Base-by-base conservation (phyloP, 768 basidiomycete genomes). In the Leccinum obscurum region DNA sequence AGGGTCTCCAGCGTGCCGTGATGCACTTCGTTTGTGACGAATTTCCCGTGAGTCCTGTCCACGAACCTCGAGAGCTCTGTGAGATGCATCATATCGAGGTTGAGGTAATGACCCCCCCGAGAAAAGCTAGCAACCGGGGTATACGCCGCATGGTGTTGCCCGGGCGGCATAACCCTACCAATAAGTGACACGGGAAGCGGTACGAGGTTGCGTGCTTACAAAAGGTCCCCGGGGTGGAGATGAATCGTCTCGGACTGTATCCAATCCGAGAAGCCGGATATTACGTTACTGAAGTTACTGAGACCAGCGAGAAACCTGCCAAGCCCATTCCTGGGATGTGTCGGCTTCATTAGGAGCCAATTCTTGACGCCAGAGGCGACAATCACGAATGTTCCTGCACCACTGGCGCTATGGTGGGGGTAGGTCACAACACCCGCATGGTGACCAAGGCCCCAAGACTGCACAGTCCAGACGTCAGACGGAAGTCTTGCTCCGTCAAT, bases 61-160 rank as follows among this genome's bases (percentile, higher is more conserved):
- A 54, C 10, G 6, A 10, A 54, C 44, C 52, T 44, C 3, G 57
- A 58, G 1, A 46, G 14, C 22, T 58, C 52, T 8, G 52, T 58
- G 15, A 55, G 46, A 4, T 55, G 59, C 50, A 60, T 60, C 2
- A 39, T 52, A 8, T 60, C 39, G 14, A 60, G 49, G 50, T 37
- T 51, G 20, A 60, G 62, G 26, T 57, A 66, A 17, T 62, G 61
- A 0, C 65, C 61, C 0, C 65, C 61, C 0, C 30, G 46, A 4
- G 34, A 56, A 13, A 66, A 57, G 1, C 51, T 14, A 13, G 52
- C 59, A 2, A 57, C 55, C 4, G 64, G 65, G 0, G 58, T 65
- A n/a, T 60, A 66, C 1, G 57, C 53, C 0, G 41, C 13, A 55
- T 65, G 65, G 1, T 48, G 9, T 14, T 56, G 46, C 2, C 55